A percentile compares a stretch with the other conserved stretches of the same genome.
phyloP scores from a whole-genome alignment of 78 protist species.

The Dictyostelium citrinum region DNA sequence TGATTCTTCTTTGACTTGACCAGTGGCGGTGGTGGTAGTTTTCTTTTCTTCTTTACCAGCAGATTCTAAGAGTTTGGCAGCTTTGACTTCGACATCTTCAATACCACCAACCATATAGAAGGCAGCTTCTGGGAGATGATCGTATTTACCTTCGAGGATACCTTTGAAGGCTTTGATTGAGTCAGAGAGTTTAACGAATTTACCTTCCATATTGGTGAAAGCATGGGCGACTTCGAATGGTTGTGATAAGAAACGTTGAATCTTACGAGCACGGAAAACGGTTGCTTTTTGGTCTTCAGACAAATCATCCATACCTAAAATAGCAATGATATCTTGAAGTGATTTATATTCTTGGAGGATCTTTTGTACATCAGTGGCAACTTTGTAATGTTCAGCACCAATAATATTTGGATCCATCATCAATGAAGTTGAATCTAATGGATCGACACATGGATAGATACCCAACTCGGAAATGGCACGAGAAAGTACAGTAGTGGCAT shows the following conservation, averaged over 20 bases:
- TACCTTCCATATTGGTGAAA: conserved; percentile 97
- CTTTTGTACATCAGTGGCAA: conserved; percentile 94
- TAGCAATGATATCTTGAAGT: conserved; percentile 99
- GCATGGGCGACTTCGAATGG: conserved; percentile 99
- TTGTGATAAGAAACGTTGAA: conserved; percentile 98
- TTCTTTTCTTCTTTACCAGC: conserved; percentile 11
- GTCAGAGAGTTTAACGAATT: conserved; percentile 92
- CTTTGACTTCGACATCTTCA: conserved; percentile 89
- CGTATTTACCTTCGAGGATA: conserved; percentile 92
- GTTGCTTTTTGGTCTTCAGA: conserved; percentile 97
- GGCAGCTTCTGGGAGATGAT: conserved; percentile 97
- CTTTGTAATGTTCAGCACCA: conserved; percentile 94
- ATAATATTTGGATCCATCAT: conserved; percentile 97
- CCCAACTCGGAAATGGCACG: conserved; percentile 98
- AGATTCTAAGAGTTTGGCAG: conserved; percentile 85
- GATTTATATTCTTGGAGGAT: conserved; percentile 97
- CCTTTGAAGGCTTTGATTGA: conserved; percentile 93
- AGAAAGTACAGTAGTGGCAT: conserved; percentile 99
- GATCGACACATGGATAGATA: conserved; percentile 99
- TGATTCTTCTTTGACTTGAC: conserved; percentile 9
- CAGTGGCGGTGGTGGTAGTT: not conserved
- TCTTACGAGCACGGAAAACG: conserved; percentile 98
- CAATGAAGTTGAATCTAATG: conserved; percentile 98
- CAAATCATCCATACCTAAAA: conserved; percentile 99
- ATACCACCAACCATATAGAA: conserved; percentile 98